Percentiles rank a stretch among this genome's conserved stretches.
These are phyloP conservation scores for Cunninghamia lanceolata DNA, from an alignment of 75 land plant genomes.

Conservation along the genomic window DNA sequence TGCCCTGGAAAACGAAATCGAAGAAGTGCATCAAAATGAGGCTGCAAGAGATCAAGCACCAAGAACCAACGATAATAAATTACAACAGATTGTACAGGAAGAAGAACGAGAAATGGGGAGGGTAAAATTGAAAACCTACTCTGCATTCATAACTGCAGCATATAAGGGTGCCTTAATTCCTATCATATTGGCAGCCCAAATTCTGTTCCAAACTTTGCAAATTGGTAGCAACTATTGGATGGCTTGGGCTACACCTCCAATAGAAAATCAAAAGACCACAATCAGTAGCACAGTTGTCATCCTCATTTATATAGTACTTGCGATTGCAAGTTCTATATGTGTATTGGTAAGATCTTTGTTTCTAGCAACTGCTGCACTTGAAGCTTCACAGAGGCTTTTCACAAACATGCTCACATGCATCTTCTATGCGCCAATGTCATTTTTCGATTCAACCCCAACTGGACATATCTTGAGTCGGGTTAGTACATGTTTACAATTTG, in stretches of 20 bases:
- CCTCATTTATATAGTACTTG: constrained; percentile 43
- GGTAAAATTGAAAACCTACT: too few species aligned
- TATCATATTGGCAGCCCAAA: constrained; percentile 59
- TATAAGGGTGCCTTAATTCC: constrained; percentile 83
- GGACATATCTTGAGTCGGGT: constrained; percentile 78
- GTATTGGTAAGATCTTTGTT: constrained; percentile 55
- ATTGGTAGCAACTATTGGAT: constrained; percentile 89
- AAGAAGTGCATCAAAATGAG: too few species aligned
- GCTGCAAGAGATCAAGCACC: too few species aligned
- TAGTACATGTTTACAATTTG: constrained; percentile 12
- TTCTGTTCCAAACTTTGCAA: constrained; percentile 64
- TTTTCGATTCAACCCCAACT: constrained; percentile 83
- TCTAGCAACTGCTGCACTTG: constrained; percentile 48
- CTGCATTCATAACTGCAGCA: too few species aligned
- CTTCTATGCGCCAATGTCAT: constrained; percentile 80
- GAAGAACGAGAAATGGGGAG: too few species aligned
- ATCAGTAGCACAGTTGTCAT: constrained; percentile 41
- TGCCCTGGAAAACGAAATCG: too few species aligned
- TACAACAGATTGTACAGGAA: too few species aligned
- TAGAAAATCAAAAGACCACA: constrained; percentile 19
- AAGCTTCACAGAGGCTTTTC: constrained; percentile 61
- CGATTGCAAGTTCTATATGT: constrained; percentile 53
- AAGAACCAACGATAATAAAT: too few species aligned
- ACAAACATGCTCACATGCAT: constrained; percentile 47
- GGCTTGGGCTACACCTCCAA: constrained; percentile 55